These are phyloP conservation scores for Rhodotorula sp. DNA, from an alignment of 1,284 basidiomycete species.

Conservation along the genomic window DNA sequence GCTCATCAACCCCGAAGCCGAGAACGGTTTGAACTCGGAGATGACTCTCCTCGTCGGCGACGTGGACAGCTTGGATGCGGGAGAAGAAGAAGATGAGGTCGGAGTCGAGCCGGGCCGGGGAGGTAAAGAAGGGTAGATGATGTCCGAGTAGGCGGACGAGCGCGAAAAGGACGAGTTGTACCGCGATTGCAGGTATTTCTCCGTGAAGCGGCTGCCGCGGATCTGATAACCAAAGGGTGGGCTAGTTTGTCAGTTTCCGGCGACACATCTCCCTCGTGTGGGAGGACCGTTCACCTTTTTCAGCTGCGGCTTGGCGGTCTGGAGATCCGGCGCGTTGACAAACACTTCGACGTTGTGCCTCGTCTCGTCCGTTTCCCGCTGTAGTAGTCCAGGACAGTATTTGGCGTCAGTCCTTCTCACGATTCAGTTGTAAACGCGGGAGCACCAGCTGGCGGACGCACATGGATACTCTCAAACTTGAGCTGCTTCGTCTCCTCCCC, in stretches of 20 bases:
- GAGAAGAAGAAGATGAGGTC: conserved; percentile 48
- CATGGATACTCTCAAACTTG: conserved; percentile 87
- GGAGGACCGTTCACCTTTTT: conserved; percentile 61
- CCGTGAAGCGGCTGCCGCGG: conserved; percentile 86
- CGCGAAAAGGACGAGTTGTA: conserved; percentile 55
- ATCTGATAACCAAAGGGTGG: conserved; percentile 57
- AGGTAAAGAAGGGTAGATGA: conserved; percentile 44
- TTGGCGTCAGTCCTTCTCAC: background rate
- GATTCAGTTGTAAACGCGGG: background rate
- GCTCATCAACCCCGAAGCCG: conserved; percentile 59
- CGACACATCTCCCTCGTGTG: background rate
- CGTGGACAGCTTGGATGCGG: conserved; percentile 51
- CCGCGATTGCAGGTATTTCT: conserved; percentile 80
- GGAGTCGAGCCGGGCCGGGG: conserved; percentile 45
- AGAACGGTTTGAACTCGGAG: conserved; percentile 83
- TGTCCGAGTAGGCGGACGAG: conserved; percentile 53
- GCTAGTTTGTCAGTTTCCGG: background rate
- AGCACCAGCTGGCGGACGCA: conserved; percentile 4
- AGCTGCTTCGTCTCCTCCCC: conserved; percentile 97
- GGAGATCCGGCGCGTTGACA: conserved; percentile 68
- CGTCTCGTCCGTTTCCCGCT: conserved; percentile 81
- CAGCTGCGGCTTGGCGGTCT: conserved; percentile 73
- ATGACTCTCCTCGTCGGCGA: conserved; percentile 76
- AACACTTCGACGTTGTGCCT: conserved; percentile 87
- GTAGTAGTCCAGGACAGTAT: background rate